Base-by-base conservation (phyloP, 805 yeast species). In the Diddensiella caesifluorescens region DNA sequence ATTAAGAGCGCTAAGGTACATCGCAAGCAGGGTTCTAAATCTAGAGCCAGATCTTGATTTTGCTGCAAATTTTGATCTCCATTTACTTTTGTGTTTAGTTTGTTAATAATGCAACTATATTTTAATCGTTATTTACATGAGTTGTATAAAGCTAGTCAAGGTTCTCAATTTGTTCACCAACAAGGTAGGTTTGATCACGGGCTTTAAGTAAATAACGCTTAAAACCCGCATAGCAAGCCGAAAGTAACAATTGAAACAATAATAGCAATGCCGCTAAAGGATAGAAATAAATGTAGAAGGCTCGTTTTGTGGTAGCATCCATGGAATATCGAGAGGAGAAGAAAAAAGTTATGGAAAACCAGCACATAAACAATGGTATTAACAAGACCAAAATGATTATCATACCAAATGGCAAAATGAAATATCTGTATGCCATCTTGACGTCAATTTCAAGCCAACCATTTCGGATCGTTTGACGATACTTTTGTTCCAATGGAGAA, bases 81-180 rank as follows among this genome's bases (percentile, higher is more conserved):
- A 29, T 29, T 29, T 30, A 38, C n/a, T 18, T 5, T 16, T 38
- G 18, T 18, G 30, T 29, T 12, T 22, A 7, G 22, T 18, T 7
- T 13, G 22, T 18, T 18, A 7, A 10, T n/a, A 7, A n/a, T n/a
- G 9, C 33, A 7, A 29, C 12, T 7, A 13, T 29, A 16, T 7
- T 29, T 7, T n/a, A 32, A 32, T 32, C 13, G n/a, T 19, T 18
- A 32, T 32, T 15, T 35, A 35, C 23, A 22, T 36, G 35, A 12
- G 10, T 16, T 13, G 36, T 34, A 19, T 34, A 32, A 9, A 33
- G 22, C 23, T 22, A 35, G 13, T 42, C 51, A 41, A 53, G 46
- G 40, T 62, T 62, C 36, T 62, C 61, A 26, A 62, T 51, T 31
- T 55, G 61, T 33, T 53, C 51, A 12, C 67, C 65, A 18, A 61